Base-by-base conservation (phyloP, 179 eudicot genomes). In the Pouteria campechiana region DNA sequence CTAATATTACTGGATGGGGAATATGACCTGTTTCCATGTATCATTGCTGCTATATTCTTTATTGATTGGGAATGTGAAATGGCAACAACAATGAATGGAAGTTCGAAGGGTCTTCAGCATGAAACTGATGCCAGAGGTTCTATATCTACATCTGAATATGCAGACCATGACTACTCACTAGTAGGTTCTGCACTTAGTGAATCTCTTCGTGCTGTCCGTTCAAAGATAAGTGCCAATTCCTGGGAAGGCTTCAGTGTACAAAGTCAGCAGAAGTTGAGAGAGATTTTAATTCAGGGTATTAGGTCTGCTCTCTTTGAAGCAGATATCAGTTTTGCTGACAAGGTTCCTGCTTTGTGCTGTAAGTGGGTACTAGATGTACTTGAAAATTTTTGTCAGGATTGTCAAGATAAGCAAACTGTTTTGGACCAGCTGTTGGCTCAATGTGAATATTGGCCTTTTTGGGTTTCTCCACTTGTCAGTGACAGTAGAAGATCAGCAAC, bases 41-140 rank as follows among this genome's bases (percentile, higher is more conserved):
- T 74, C 34, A 67, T 76, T 44, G 74, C 83, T 13, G 69, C 73
- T 47, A 16, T 72, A 27, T 75, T 73, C 64, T 32, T 87, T 33
- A 67, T 79, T 61, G 75, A 69, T 48, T 90, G 96, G 94, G 98
- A 90, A 31, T 64, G 50, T 46, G 51, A 53, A 36, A 25, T 75
- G 58, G 47, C 66, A 43, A 46, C 55, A 48, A n/a, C n/a, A n/a
- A n/a, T n/a, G n/a, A n/a, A n/a, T n/a, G n/a, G n/a, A n/a, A n/a
- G n/a, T n/a, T n/a, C n/a, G n/a, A n/a, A n/a, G n/a, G n/a, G n/a
- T n/a, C n/a, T n/a, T n/a, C n/a, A n/a, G n/a, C n/a, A n/a, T n/a
- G n/a, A n/a, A n/a, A n/a, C n/a, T n/a, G n/a, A n/a, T n/a, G n/a
- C n/a, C n/a, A n/a, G n/a, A n/a, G n/a, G n/a, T n/a, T n/a, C n/a